A percentile compares a stretch with the other conserved stretches of the same genome.
phyloP scores from a whole-genome alignment of 2,329 filamentous ascomycete genomes.

The Apiospora aurea region DNA sequence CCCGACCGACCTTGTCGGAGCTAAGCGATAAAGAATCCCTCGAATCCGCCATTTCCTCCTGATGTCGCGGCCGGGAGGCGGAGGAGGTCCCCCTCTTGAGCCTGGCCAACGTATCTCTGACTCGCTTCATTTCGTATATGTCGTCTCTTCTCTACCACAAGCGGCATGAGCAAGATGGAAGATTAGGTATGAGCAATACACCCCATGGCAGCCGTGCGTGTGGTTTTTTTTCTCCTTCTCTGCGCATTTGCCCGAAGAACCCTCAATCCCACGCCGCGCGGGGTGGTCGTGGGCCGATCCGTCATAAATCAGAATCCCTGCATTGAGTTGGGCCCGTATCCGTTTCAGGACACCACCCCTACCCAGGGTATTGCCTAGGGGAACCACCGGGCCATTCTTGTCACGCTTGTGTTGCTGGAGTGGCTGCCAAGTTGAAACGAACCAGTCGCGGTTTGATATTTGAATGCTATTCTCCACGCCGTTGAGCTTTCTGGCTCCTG shows the following conservation, averaged over 20 bases:
- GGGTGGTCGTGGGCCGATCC: slow-evolving; percentile 21
- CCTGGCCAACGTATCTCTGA: slow-evolving; percentile 22
- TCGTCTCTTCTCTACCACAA: slow-evolving; percentile 12
- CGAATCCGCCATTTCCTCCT: slow-evolving; percentile 13
- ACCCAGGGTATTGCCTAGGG: slow-evolving; percentile 16
- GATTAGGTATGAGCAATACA: not conserved
- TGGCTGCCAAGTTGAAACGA: slow-evolving; percentile 20
- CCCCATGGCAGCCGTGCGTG: not conserved
- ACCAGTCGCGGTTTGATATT: slow-evolving; percentile 19
- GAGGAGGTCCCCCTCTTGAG: slow-evolving; percentile 17
- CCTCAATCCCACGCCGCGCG: slow-evolving; percentile 20
- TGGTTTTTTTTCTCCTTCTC: not conserved
- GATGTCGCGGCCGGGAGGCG: slow-evolving; percentile 1
- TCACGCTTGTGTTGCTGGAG: slow-evolving; percentile 9
- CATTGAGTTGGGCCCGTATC: slow-evolving; percentile 17
- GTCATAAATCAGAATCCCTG: slow-evolving; percentile 22
- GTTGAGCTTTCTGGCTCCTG: not conserved
- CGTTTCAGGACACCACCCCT: slow-evolving; percentile 19
- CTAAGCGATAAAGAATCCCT: slow-evolving; percentile 2
- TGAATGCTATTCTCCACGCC: not conserved
- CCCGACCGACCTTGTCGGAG: slow-evolving; percentile 4
- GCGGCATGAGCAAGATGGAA: not conserved
- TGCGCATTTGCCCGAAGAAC: slow-evolving; percentile 5
- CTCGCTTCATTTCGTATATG: slow-evolving; percentile 21
- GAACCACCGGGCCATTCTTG: slow-evolving; percentile 11